Evolutionary conservation across 148 eudicot genomes (phyloP), one percentile per base, ranked within the genome.

Genomic region (Spergularia marina): DNA sequence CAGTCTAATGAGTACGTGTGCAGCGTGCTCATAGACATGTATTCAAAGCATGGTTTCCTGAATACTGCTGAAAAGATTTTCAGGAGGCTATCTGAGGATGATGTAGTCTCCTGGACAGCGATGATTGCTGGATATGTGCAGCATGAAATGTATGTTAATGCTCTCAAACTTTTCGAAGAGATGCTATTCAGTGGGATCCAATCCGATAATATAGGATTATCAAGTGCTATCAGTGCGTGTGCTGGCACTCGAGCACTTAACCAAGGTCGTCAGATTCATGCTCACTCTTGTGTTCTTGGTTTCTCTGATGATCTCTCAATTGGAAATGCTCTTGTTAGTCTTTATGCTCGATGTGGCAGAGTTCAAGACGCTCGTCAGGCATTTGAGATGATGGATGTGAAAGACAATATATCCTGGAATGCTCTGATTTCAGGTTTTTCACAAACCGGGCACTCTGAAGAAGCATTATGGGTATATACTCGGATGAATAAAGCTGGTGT

Each of bases 191-290:
- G 59, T 71, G 91, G 94, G 57, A 85, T 89, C 74, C 84, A 60
- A 74, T 75, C 89, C 36, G 98, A 95, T 80, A 90, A 89, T 74
- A 90, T 95, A 67, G 97, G 96, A 70, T 84, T 92, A 64, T 84
- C 99, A 36, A 87, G 96, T 82, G 99, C 86, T 49, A 90, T 95
- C 66, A 95, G 89, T 80, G 99, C 99, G 49, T 95, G 92, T 82
- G 90, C 91, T 65, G 92, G 99, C 75, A 88, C 83, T 65, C 91
- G 81, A 82, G 92, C 96, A 62, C 83, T 90, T 14, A 71, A 88
- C 82, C 92, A 87, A 85, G 99, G 99, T 65, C 86, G 73, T 69
- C 99, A 95, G 76, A 88, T 92, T 81, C 99, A 95, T 82, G 89
- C 84, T 72, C 92, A 90, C 34, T 88, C 94, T 23, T 76, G 85